Conservation (phyloP, 805 yeast genomes). For the Kuraishia borneana region DNA sequence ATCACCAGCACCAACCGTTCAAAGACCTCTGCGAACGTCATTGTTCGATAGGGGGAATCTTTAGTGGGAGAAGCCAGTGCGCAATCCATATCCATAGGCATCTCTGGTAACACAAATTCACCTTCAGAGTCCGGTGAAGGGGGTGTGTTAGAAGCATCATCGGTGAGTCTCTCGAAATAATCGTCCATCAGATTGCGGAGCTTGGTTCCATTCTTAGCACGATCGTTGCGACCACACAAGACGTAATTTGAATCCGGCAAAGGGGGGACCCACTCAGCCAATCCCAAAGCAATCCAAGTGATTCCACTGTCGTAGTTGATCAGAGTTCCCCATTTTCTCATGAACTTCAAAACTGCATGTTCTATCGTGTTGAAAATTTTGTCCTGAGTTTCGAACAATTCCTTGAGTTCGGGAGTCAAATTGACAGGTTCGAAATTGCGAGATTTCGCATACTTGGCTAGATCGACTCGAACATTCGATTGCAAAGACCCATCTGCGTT, state of each 20-base stretch:
- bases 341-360: slow-evolving; percentile 49
- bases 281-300: slow-evolving; percentile 78
- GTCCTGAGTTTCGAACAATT: slow-evolving; percentile 32
- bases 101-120: neutral
- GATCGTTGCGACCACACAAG: slow-evolving; percentile 39
- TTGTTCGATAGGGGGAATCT: slow-evolving; percentile 16
- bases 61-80: neutral
- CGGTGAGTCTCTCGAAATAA: slow-evolving; percentile 15
- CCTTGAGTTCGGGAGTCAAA: slow-evolving; percentile 16
- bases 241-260: slow-evolving; percentile 40
- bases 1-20: slow-evolving; percentile 65
- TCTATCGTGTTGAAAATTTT: slow-evolving; percentile 47
- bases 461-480: slow-evolving; percentile 7
- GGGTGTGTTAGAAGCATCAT: neutral
- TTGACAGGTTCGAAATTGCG: slow-evolving; percentile 5
- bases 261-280: slow-evolving; percentile 86
- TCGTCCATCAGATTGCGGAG: slow-evolving; percentile 20
- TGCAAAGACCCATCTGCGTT: slow-evolving; percentile 16
- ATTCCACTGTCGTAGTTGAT: slow-evolving; percentile 74
- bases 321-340: slow-evolving; percentile 68
- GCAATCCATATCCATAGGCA: neutral
- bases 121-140: neutral
- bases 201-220: slow-evolving; percentile 24
- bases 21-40: slow-evolving; percentile 57
- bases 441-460: slow-evolving; percentile 1